Conservation (phyloP, 2,329 filamentous ascomycete genomes). For the Chaetomium sp. region DNA sequence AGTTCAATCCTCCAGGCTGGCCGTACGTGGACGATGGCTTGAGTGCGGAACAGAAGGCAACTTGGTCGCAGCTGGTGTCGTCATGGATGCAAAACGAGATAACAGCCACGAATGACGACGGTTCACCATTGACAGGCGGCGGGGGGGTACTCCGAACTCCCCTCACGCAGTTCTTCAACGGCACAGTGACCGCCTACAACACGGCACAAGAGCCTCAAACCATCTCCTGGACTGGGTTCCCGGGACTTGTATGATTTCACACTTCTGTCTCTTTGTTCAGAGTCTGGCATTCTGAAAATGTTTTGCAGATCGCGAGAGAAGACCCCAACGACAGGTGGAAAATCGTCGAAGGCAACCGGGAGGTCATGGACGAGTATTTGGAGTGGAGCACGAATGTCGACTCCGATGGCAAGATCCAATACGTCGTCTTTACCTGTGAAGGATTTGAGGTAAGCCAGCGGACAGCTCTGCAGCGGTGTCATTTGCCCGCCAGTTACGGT, state of each 20-base stretch:
- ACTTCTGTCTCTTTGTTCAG: neutral
- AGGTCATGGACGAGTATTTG: slow-evolving; percentile 2
- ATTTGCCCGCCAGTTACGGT: too few relatives aligned
- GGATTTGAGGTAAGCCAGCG: neutral
- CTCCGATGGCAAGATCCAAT: neutral
- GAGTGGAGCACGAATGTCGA: neutral
- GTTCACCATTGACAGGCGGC: too few relatives aligned
- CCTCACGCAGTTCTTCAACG: neutral
- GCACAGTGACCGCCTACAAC: neutral
- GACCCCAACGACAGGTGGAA: neutral
- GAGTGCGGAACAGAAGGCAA: too few relatives aligned
- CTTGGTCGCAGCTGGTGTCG: too few relatives aligned
- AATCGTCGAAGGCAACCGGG: neutral
- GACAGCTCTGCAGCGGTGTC: neutral
- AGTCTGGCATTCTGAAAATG: neutral
- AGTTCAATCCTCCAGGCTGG: too few relatives aligned
- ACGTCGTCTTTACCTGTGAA: neutral
- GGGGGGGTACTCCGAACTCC: neutral
- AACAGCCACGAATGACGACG: too few relatives aligned
- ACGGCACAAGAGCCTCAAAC: neutral
- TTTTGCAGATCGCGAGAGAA: neutral
- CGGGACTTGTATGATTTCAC: neutral
- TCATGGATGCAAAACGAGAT: too few relatives aligned
- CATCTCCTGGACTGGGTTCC: neutral
- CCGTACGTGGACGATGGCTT: too few relatives aligned